These are phyloP conservation scores for Helenozyma baotianmanensis DNA, from an alignment of 805 yeast species.

Conservation along the genomic window DNA sequence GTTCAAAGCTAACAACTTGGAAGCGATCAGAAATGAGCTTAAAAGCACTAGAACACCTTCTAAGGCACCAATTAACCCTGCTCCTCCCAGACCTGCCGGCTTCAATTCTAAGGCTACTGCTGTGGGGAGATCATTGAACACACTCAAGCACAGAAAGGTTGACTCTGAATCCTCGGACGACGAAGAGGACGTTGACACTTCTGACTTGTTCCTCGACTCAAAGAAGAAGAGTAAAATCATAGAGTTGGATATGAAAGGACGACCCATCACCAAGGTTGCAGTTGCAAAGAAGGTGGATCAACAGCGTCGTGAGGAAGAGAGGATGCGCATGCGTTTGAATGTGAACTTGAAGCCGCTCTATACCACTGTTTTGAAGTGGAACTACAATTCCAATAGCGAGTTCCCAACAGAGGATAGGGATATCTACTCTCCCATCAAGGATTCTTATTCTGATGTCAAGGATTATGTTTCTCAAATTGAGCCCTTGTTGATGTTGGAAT, in stretches of 20 bases:
- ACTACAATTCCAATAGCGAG: conserved; percentile 52
- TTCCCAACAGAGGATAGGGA: conserved; percentile 52
- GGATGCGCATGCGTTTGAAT: conserved; percentile 74
- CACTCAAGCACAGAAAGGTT: conserved; percentile 24
- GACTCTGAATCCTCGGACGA: conserved; percentile 31
- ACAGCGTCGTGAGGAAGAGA: conserved; percentile 56
- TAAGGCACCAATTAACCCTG: conserved; percentile 30
- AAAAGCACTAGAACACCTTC: conserved; percentile 17
- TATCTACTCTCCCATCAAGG: conserved; percentile 46
- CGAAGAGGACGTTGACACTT: conserved; percentile 32
- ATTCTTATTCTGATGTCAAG: conserved; percentile 50
- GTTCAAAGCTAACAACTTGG: conserved; percentile 28
- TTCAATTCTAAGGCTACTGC: conserved; percentile 35
- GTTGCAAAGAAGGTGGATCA: conserved; percentile 28
- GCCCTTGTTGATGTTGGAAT: conserved; percentile 81
- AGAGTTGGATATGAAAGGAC: conserved; percentile 43
- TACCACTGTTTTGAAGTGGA: conserved; percentile 68
- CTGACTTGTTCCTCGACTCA: conserved; percentile 38
- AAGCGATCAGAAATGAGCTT: conserved; percentile 30
- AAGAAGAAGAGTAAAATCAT: conserved; percentile 33
- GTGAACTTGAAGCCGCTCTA: conserved; percentile 78
- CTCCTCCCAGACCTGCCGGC: conserved; percentile 52
- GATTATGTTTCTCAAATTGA: conserved; percentile 69
- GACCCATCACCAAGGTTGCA: conserved; percentile 23
- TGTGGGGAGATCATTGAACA: conserved; percentile 37